Evolutionary conservation across 352 stramenopile genomes (phyloP).

Genomic region (Phytophthora lateralis): DNA sequence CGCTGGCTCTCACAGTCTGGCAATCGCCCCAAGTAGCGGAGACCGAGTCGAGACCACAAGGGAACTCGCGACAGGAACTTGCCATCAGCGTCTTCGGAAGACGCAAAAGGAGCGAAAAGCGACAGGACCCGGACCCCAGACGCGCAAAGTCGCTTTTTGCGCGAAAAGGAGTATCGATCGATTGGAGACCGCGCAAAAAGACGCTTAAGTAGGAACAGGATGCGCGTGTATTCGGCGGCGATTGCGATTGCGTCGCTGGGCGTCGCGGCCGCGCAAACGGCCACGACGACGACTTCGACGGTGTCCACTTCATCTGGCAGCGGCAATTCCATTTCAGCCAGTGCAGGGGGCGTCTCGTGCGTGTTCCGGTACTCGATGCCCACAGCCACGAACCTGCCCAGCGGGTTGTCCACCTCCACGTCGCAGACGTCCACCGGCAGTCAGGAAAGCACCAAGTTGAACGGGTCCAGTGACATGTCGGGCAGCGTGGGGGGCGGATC

Average conservation of each 20-base stretch:
- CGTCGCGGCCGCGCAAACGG: conserved; percentile 44
- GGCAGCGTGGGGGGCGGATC: conserved; percentile 29
- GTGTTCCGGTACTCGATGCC: conserved; percentile 63
- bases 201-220: conserved; percentile 4
- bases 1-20: conserved; percentile 40
- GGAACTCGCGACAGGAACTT: conserved; percentile 18
- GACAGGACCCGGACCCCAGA: conserved; percentile 15
- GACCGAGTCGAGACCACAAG: conserved; percentile 7
- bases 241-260: conserved; percentile 17
- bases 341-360: conserved; percentile 41
- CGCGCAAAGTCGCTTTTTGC: conserved; percentile 6
- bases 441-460: conserved; percentile 8
- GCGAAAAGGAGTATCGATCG: background rate
- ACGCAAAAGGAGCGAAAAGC: conserved; percentile 6
- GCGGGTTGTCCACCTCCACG: conserved; percentile 31
- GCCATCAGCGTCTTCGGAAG: conserved; percentile 4
- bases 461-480: conserved; percentile 20
- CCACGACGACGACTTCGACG: conserved; percentile 22
- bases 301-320: conserved; percentile 50
- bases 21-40: conserved; percentile 21
- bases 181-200: background rate
- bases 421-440: conserved; percentile 28
- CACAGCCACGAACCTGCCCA: conserved; percentile 51
- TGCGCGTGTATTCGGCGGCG: conserved; percentile 25
- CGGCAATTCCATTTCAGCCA: conserved; percentile 17